Evolutionary conservation across 106 monocot genomes (phyloP).

Genomic region (Chionographis japonica): DNA sequence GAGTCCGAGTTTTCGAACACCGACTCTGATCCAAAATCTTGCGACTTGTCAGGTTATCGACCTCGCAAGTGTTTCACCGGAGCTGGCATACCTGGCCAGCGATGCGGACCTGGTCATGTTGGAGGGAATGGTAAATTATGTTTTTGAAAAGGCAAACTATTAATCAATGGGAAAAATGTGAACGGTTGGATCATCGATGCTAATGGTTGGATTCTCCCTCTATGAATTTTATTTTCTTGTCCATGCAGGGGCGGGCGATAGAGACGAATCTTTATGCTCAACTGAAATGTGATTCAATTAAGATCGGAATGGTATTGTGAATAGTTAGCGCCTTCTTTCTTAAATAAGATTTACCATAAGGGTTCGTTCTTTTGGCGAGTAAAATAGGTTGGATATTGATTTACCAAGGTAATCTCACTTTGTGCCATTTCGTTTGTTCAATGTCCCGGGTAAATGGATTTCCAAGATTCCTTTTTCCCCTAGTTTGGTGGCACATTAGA

Average conservation of each 20-base stretch:
- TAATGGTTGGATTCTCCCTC: neutral
- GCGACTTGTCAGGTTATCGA: conserved; percentile 72
- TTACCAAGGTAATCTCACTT: too few relatives aligned
- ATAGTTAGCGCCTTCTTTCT: neutral
- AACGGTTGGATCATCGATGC: neutral
- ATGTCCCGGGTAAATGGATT: too few relatives aligned
- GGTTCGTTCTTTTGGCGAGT: neutral
- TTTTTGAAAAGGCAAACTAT: neutral
- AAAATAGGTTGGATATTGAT: too few relatives aligned
- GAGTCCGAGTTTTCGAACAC: too few relatives aligned
- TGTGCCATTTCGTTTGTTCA: too few relatives aligned
- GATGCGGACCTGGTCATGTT: conserved; percentile 90
- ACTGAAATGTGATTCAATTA: conserved; percentile 93
- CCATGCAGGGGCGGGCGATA: conserved; percentile 56
- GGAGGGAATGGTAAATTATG: conserved; percentile 82
- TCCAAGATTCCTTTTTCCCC: too few relatives aligned
- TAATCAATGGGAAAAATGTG: neutral
- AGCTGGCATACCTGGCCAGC: conserved; percentile 74
- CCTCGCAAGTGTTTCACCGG: conserved; percentile 68
- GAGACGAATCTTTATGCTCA: conserved; percentile 86
- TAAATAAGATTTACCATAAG: neutral
- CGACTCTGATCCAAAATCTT: too few relatives aligned
- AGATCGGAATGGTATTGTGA: conserved; percentile 84
- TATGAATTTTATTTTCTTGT: neutral
- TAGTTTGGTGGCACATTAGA: too few relatives aligned